Evolutionary conservation across 2,329 filamentous ascomycete species (phyloP), one percentile per base, ranked within the genome.

Genomic region (Aspergillus sp.): DNA sequence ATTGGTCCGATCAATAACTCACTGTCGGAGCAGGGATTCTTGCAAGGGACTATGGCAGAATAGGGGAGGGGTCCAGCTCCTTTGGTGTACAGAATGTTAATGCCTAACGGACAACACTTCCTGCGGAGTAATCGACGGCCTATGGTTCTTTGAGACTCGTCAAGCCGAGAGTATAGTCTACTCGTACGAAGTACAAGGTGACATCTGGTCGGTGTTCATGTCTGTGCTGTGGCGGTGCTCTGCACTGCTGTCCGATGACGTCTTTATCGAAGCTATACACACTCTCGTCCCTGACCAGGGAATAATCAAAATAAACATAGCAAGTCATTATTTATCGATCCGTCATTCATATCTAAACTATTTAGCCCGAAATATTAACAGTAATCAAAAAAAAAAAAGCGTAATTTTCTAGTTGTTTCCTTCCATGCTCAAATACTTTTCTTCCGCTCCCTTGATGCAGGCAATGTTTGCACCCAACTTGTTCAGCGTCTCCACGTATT

Each of bases 401-500:
- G 22, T 6, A 17, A 11, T 30, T 18, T 18, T 32, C 13, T 53
- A 48, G 47, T 50, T 36, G 47, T 71, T 66, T 56, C 66, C 64
- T 63, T 78, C 72, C 65, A 76, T 58, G 49, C 71, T 80, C 61
- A 81, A 70, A 73, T 88, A 86, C 72, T 83, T 80, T 72, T 88
- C 83, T 78, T 97, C 93, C 2, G 93, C 93, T 51, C 87, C 85
- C 58, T 87, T 88, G 73, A 98, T 93, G 76, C 91, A 95, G 65
- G 89, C 85, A 80, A 96, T 91, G 73, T 96, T 96, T 44, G 91
- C 90, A 24, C 89, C 87, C 48, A 96, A 80, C 82, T 99, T 99
- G 80, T 99, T 98, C 79, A 95, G 91, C 63, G 96, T 97, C 83
- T 98, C 91, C 76, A 93, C 85, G 81, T 93, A 97, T 76, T 98